phyloP scores from a whole-genome alignment of 2,329 filamentous ascomycete genomes.

The Epichloe amarillans region DNA sequence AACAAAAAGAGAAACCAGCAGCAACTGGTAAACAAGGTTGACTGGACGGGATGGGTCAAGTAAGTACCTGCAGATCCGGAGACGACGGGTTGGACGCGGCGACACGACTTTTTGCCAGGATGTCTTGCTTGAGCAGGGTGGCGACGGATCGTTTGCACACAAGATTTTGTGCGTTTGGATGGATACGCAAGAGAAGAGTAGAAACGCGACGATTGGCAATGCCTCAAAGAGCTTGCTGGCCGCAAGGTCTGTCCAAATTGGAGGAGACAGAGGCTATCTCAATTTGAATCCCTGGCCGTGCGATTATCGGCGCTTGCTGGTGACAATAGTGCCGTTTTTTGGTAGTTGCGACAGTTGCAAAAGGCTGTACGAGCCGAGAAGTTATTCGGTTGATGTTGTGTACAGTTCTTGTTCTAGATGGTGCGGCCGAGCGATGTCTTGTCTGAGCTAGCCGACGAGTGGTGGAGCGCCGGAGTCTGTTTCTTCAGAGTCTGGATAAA shows the following conservation, averaged over 20 bases:
- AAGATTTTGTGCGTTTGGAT: background rate
- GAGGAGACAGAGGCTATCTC: background rate
- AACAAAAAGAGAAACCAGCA: background rate
- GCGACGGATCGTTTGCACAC: background rate
- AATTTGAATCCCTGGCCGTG: background rate
- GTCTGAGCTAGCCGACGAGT: background rate
- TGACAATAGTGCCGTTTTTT: too few relatives aligned
- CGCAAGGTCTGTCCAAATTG: background rate
- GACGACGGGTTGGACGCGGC: conserved; percentile 6
- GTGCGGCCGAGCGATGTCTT: too few relatives aligned
- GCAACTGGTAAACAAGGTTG: background rate
- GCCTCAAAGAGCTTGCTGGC: conserved; percentile 1
- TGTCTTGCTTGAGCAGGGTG: background rate
- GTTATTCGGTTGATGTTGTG: too few relatives aligned
- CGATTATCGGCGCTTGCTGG: too few relatives aligned
- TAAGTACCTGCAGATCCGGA: conserved; percentile 13
- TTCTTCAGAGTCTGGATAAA: background rate
- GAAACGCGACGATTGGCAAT: background rate
- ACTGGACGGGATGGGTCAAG: conserved; percentile 6
- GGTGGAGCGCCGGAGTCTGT: background rate
- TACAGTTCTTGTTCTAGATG: too few relatives aligned
- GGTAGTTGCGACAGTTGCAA: too few relatives aligned
- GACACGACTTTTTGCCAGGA: conserved; percentile 1
- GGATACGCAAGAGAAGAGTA: background rate
- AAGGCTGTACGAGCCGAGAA: too few relatives aligned